phyloP scores from a whole-genome alignment of 148 eudicot genomes.

The Camellia japonica region DNA sequence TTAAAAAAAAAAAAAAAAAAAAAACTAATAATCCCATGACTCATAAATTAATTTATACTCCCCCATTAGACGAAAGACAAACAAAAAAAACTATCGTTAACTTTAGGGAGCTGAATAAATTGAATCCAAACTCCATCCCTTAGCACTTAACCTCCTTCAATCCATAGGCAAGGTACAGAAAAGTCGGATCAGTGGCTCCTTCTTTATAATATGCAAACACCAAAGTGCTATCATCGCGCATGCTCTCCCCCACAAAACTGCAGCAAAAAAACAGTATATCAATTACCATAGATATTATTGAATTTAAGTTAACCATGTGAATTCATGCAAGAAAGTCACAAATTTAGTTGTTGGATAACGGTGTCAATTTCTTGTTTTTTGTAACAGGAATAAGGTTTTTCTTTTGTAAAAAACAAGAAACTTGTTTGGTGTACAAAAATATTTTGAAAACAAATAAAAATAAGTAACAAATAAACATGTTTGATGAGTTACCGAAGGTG shows the following conservation, averaged over 20 bases:
- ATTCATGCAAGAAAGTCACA: background rate
- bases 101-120: background rate
- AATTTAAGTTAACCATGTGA: background rate
- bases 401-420: too few species aligned
- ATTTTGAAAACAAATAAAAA: too few species aligned
- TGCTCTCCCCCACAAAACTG: slow-evolving; percentile 60
- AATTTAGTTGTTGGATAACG: background rate
- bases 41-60: too few species aligned
- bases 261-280: background rate
- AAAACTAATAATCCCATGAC: too few species aligned
- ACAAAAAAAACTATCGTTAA: background rate
- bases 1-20: too few species aligned
- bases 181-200: slow-evolving; percentile 53
- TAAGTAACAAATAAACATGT: too few species aligned
- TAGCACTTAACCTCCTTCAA: slow-evolving; percentile 52
- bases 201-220: slow-evolving; percentile 49
- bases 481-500: too few species aligned
- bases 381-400: too few species aligned
- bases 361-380: too few species aligned
- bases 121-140: background rate
- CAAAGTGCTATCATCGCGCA: slow-evolving; percentile 33
- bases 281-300: background rate
- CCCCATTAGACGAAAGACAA: too few species aligned
- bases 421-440: too few species aligned
- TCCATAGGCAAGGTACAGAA: slow-evolving; percentile 48